Base-by-base conservation (phyloP, 345 rosid genomes). In the Linum lewisii region DNA sequence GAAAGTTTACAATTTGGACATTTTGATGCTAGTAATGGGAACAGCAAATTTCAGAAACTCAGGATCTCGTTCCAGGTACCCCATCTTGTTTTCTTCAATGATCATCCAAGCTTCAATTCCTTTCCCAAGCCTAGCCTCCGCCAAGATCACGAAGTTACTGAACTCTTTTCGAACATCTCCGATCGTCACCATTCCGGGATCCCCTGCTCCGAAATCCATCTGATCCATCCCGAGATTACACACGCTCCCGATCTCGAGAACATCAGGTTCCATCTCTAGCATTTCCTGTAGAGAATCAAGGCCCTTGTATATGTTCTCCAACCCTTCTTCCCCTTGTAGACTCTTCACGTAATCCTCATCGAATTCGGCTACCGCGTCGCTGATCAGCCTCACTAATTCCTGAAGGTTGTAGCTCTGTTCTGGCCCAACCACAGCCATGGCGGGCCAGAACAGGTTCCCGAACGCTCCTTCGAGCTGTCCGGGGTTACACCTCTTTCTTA, bases 121-220 rank as follows among this genome's bases (percentile, higher is more conserved):
- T n/a, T 60, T 45, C 34, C 22, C 34, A 3, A 10, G 16, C 32
- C 29, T 24, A n/a, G 53, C 49, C 13, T 51, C 55, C 15, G 47
- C 47, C 47, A 42, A 11, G 47, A 42, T 42, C 47, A 42, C 47
- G 14, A 42, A 42, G 18, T 42, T 42, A 16, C 47, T 42, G 47
- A 42, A 42, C 47, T 42, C 18, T 0, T 11, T 2, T 11, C 47
- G 9, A 0, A 42, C 47, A 42, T 42, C 47, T 42, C 47, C 15
- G 0, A 36, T 4, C 0, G 32, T 68, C 2, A 20, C 0, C 73
- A 61, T 54, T 16, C n/a, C 19, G 0, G 65, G 65, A 11, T 59
- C 60, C 20, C 73, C 69, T 50, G 57, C 60, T 19, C 73, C 73
- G 54, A 70, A 69, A 54, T 69, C 34, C 8, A 42, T 0, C 68